Percentiles rank a stretch among this genome's conserved stretches.
Evolutionary conservation across 352 stramenopile species (phyloP).

Genomic region (Globisporangium barbulae): DNA sequence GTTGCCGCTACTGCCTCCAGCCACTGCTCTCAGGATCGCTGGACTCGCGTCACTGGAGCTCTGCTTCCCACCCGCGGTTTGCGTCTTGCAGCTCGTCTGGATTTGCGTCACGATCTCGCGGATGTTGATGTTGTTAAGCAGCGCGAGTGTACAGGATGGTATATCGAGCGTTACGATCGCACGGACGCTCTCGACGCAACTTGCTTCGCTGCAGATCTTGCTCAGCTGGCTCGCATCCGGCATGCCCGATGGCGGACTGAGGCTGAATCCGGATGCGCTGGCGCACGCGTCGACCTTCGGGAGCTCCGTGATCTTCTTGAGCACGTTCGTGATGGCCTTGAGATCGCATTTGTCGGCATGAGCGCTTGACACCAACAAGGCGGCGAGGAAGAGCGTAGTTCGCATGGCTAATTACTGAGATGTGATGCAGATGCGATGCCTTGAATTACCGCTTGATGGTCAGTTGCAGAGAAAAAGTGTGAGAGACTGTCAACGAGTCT

Average conservation of each 20-base stretch:
- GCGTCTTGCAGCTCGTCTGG: not conserved
- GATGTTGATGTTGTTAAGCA: conserved; percentile 26
- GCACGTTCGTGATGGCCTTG: not conserved
- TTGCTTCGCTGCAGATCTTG: conserved; percentile 1
- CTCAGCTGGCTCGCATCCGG: not conserved
- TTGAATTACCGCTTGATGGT: not conserved
- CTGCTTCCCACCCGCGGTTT: not conserved
- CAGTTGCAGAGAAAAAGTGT: not conserved
- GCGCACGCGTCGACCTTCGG: not conserved
- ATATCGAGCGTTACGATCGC: conserved; percentile 13
- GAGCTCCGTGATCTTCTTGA: conserved; percentile 6
- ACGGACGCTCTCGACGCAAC: not conserved
- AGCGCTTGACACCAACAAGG: not conserved
- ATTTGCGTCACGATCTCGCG: conserved; percentile 12
- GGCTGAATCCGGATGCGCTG: conserved; percentile 5
- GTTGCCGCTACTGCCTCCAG: not conserved
- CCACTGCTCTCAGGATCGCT: not conserved
- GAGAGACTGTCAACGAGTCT: not conserved
- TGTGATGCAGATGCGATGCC: not conserved
- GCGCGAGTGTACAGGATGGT: conserved; percentile 24
- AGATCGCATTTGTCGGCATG: not conserved
- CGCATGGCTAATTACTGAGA: not conserved
- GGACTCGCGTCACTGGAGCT: not conserved
- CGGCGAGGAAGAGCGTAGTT: not conserved
- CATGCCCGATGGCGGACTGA: not conserved